Percentiles rank a stretch among this genome's conserved stretches.
These are phyloP conservation scores for Carex pumila DNA, from an alignment of 176 grass and related monocot species.

Conservation along the genomic window DNA sequence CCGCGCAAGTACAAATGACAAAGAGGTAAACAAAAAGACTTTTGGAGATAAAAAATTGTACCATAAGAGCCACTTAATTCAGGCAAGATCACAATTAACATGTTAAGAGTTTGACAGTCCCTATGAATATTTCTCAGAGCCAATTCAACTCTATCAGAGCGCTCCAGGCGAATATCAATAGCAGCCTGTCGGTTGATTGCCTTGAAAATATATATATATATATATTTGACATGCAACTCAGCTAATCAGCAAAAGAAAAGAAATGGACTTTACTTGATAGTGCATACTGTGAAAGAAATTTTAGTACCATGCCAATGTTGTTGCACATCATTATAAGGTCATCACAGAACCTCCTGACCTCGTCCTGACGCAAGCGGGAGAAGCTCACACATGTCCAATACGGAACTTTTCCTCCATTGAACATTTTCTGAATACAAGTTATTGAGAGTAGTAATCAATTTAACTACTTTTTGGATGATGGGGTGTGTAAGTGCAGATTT, in stretches of 20 bases:
- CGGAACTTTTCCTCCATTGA: conserved; percentile 33
- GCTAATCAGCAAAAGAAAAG: not conserved
- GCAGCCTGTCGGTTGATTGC: conserved; percentile 21
- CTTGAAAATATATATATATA: not conserved
- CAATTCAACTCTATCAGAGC: conserved; percentile 29
- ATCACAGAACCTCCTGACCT: conserved; percentile 25
- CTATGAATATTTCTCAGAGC: conserved; percentile 39
- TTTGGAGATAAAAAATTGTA: not conserved
- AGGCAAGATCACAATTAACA: conserved; percentile 57
- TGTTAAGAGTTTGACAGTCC: conserved; percentile 32
- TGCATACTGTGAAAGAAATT: not conserved
- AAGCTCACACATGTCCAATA: conserved; percentile 65
- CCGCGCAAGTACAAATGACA: not conserved
- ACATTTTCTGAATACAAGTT: conserved; percentile 52
- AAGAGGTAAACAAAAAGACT: not conserved
- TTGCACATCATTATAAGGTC: conserved; percentile 51
- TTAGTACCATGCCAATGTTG: conserved; percentile 54
- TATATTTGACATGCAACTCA: not conserved
- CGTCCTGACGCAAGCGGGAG: not conserved
- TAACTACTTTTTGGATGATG: not conserved
- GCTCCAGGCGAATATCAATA: conserved; percentile 28
- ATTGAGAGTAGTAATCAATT: conserved; percentile 7
- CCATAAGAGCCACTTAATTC: conserved; percentile 50
- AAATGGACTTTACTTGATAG: not conserved
- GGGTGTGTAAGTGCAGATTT: not conserved